Evolutionary conservation across 2,329 filamentous ascomycete genomes (phyloP).

Genomic region (Phaeosphaeriaceae sp.): DNA sequence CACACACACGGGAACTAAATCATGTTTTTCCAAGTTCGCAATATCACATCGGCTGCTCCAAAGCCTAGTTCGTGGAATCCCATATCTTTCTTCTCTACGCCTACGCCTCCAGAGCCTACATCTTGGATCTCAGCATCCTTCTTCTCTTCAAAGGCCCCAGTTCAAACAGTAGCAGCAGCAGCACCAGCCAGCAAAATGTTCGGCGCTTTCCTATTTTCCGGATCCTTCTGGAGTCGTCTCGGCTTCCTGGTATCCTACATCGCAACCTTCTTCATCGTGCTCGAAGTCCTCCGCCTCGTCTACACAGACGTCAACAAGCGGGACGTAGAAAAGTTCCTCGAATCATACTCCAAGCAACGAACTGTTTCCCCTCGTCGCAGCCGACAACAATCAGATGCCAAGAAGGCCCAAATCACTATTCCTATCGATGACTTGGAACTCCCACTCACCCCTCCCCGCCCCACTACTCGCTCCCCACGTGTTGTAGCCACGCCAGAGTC

Average conservation of each 20-base stretch:
- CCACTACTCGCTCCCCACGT: background rate
- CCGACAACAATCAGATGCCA: slow-evolving; percentile 2
- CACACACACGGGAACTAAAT: too few species aligned
- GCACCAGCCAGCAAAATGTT: slow-evolving; percentile 1
- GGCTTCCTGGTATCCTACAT: slow-evolving; percentile 34
- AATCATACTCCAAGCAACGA: slow-evolving; percentile 22
- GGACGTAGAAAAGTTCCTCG: slow-evolving; percentile 29
- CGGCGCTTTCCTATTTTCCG: slow-evolving; percentile 18
- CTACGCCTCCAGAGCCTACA: too few species aligned
- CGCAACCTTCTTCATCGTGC: slow-evolving; percentile 25
- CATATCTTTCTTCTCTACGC: too few species aligned
- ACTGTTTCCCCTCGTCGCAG: slow-evolving; percentile 4
- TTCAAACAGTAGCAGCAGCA: too few species aligned
- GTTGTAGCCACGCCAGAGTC: slow-evolving; percentile 6
- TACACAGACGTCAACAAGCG: slow-evolving; percentile 31
- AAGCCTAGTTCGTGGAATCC: too few species aligned
- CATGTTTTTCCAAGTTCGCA: too few species aligned
- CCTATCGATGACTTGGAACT: slow-evolving; percentile 4
- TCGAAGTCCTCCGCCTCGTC: slow-evolving; percentile 28
- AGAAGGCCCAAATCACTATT: background rate
- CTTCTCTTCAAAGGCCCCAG: background rate
- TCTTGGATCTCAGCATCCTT: background rate
- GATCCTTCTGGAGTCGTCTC: slow-evolving; percentile 21
- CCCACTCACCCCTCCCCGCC: too few species aligned
- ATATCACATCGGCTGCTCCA: too few species aligned